These are phyloP conservation scores for Pseudogymnoascus sp. DNA, from an alignment of 2,329 filamentous ascomycete species.

Conservation along the genomic window DNA sequence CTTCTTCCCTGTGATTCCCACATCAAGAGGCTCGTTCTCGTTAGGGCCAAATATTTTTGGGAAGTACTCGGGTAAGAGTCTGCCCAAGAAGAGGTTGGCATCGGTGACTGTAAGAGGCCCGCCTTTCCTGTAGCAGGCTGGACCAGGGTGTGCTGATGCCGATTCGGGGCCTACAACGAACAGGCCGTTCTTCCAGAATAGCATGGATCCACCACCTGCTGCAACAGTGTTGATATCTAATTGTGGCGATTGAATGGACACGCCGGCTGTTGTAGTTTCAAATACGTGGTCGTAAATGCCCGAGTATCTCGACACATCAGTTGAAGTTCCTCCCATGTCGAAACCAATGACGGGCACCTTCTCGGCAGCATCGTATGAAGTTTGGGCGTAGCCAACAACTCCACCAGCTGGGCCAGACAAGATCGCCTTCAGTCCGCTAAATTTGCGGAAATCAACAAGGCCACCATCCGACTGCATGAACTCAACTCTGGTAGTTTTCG, in stretches of 20 bases:
- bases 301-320: slow-evolving; percentile 59
- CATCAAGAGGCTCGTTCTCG: slow-evolving; percentile 72
- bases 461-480: slow-evolving; percentile 52
- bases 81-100: slow-evolving; percentile 76
- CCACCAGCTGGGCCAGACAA: slow-evolving; percentile 60
- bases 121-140: slow-evolving; percentile 82
- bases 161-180: slow-evolving; percentile 61
- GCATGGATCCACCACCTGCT: slow-evolving; percentile 38
- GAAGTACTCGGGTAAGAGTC: slow-evolving; percentile 80
- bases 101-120: slow-evolving; percentile 86
- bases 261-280: slow-evolving; percentile 69
- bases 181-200: slow-evolving; percentile 62
- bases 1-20: slow-evolving; percentile 61
- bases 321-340: slow-evolving; percentile 61
- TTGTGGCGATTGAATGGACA: slow-evolving; percentile 71
- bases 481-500: slow-evolving; percentile 54
- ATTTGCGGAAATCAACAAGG: slow-evolving; percentile 42
- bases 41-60: slow-evolving; percentile 89
- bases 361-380: slow-evolving; percentile 55
- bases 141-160: slow-evolving; percentile 72
- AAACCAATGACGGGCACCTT: slow-evolving; percentile 62
- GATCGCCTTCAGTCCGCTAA: slow-evolving; percentile 56
- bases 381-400: slow-evolving; percentile 57
- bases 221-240: slow-evolving; percentile 66
- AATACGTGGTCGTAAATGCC: slow-evolving; percentile 65